Conservation (phyloP, 768 basidiomycete genomes). For the Tylopilus vinaceipallidus region DNA sequence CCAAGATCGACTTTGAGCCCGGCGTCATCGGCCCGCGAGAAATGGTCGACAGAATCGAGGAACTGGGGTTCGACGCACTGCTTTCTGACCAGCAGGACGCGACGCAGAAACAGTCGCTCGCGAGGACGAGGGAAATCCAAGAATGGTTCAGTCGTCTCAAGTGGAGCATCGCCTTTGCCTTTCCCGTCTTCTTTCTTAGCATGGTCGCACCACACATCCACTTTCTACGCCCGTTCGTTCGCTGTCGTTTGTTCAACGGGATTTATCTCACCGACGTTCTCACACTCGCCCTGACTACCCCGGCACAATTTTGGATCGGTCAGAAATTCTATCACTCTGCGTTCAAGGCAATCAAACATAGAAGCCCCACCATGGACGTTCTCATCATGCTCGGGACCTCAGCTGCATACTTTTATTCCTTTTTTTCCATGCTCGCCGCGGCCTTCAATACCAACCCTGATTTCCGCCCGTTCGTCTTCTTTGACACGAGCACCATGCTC, state of each 20-base stretch:
- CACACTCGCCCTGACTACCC: constrained; percentile 75
- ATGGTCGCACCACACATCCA: constrained; percentile 80
- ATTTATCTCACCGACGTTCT: constrained; percentile 83
- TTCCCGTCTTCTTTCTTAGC: constrained; percentile 91
- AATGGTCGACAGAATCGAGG: constrained; percentile 83
- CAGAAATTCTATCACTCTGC: constrained; percentile 84
- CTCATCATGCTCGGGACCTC: constrained; percentile 94
- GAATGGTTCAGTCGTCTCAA: constrained; percentile 84
- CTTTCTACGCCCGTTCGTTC: constrained; percentile 53
- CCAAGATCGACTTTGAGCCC: constrained; percentile 75
- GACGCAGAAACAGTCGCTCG: constrained; percentile 83
- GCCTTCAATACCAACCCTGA: constrained; percentile 59
- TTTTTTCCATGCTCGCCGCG: constrained; percentile 66
- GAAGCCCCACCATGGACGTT: constrained; percentile 95
- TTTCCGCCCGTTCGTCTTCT: constrained; percentile 86
- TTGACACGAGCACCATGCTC: constrained; percentile 99
- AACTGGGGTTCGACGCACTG: constrained; percentile 89
- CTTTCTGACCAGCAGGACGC: constrained; percentile 76
- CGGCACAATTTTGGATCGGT: constrained; percentile 92
- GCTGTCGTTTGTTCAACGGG: constrained; percentile 53
- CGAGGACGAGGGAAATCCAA: constrained; percentile 85
- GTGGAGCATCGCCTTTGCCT: constrained; percentile 72
- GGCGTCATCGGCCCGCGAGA: constrained; percentile 74
- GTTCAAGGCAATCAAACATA: constrained; percentile 87
- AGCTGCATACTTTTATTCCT: constrained; percentile 89